phyloP scores from a whole-genome alignment of 1,284 basidiomycete genomes.

The Anthracocystis walkeri region DNA sequence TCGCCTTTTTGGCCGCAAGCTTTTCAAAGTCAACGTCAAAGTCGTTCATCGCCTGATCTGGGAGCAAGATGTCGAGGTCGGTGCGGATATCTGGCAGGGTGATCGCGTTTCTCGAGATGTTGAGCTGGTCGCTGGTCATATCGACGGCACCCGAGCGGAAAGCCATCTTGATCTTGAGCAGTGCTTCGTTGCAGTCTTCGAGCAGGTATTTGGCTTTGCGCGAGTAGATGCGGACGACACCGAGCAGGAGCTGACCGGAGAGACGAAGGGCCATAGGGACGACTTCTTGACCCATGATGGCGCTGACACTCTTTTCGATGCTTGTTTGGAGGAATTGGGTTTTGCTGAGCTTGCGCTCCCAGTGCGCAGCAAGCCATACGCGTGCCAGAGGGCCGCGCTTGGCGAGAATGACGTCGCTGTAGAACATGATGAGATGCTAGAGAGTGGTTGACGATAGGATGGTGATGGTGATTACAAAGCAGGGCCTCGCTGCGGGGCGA shows the following conservation, averaged over 20 bases:
- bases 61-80: slow-evolving; percentile 82
- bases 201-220: slow-evolving; percentile 96
- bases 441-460: not conserved
- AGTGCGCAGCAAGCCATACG: slow-evolving; percentile 98
- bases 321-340: slow-evolving; percentile 92
- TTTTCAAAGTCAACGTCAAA: slow-evolving; percentile 73
- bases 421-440: slow-evolving; percentile 75
- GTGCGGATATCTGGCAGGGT: slow-evolving; percentile 81
- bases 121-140: slow-evolving; percentile 91
- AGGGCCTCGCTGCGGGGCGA: not conserved
- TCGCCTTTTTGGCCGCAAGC: slow-evolving; percentile 75
- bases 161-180: slow-evolving; percentile 94
- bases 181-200: slow-evolving; percentile 96
- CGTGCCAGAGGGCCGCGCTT: slow-evolving; percentile 92
- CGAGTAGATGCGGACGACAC: slow-evolving; percentile 96
- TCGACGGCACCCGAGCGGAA: slow-evolving; percentile 93
- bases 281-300: slow-evolving; percentile 81
- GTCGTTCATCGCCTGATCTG: slow-evolving; percentile 72
- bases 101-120: slow-evolving; percentile 85
- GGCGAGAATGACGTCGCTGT: slow-evolving; percentile 90
- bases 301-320: slow-evolving; percentile 88
- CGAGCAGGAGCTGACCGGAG: slow-evolving; percentile 92
- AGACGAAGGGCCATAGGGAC: slow-evolving; percentile 88
- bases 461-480: not conserved
- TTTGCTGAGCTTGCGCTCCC: slow-evolving; percentile 97